Base-by-base conservation (phyloP, 345 rosid genomes). In the Mangifera indica region DNA sequence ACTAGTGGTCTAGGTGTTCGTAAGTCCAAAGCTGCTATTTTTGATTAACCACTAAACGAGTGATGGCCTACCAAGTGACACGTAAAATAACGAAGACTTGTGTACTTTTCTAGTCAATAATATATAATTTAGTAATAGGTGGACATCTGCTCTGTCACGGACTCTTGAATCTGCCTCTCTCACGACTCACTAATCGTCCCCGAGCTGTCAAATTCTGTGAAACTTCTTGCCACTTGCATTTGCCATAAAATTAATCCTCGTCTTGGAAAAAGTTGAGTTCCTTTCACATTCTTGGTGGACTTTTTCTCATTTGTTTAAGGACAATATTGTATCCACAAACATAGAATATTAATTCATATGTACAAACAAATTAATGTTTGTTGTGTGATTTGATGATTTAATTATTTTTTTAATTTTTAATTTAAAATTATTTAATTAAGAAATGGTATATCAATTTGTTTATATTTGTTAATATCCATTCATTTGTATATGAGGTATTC, bases 141-240 rank as follows among this genome's bases (percentile, higher is more conserved):
- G 17, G 25, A 54, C 7, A 1, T 44, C 67, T 42, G 20, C 26
- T 66, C 37, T 26, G 57, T 8, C 24, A 17, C 56, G 8, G 37
- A 44, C 6, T 22, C 8, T 2, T 44, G 34, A 45, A 7, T 37
- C 56, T 15, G 22, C 14, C 29, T 3, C 52, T 54, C 11, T 37
- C 20, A 7, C 21, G 25, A 26, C 52, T 20, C 14, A 37, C 3
- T 0, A 17, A 14, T 11, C 18, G 32, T 14, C 17, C 55, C 17
- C 55, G 24, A 12, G 48, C 32, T 14, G 62, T 8, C 34, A 69
- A 44, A 44, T 0, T 13, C 62, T 15, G 14, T 20, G 63, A 37
- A 69, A 37, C 25, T 55, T 68, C 62, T 62, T 54, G 48, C 49
- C 13, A 12, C 52, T 29, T 67, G 53, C 20, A 11, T n/a, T n/a